Evolutionary conservation across 73 alveolate genomes (phyloP).

Genomic region (Tetrahymena malaccensis): DNA sequence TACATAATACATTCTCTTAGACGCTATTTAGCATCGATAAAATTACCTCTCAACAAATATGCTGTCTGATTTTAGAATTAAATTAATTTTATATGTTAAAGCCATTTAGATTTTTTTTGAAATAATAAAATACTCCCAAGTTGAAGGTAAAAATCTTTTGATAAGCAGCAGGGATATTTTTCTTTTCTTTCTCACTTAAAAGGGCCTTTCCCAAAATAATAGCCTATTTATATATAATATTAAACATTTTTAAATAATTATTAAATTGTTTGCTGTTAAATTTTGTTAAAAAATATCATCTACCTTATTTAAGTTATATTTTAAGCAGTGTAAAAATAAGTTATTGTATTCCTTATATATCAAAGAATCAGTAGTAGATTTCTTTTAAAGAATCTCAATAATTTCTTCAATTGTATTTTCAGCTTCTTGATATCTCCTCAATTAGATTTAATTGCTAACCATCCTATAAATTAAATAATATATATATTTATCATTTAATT

Average conservation of each 20-base stretch:
- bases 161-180: constrained; percentile 15
- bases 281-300: neutral
- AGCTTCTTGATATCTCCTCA: constrained; percentile 33
- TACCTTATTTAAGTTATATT: constrained; percentile 17
- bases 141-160: constrained; percentile 1
- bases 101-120: neutral
- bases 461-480: neutral
- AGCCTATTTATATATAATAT: neutral
- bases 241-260: neutral
- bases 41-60: constrained; percentile 21
- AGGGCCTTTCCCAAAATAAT: constrained; percentile 28
- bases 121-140: constrained; percentile 11
- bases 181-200: constrained; percentile 11
- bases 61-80: constrained; percentile 13
- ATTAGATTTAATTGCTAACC: neutral
- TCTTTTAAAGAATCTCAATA: neutral
- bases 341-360: constrained; percentile 17
- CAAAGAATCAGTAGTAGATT: neutral
- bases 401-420: constrained; percentile 16
- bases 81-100: neutral
- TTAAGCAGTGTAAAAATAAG: constrained; percentile 9
- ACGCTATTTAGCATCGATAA: constrained; percentile 28
- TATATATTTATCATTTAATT: neutral
- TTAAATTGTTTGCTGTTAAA: neutral
- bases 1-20: constrained; percentile 10